A percentile compares a stretch with the other conserved stretches of the same genome.
Evolutionary conservation across 495 filamentous ascomycete genomes (phyloP).

Genomic region (Penicillium herquei): DNA sequence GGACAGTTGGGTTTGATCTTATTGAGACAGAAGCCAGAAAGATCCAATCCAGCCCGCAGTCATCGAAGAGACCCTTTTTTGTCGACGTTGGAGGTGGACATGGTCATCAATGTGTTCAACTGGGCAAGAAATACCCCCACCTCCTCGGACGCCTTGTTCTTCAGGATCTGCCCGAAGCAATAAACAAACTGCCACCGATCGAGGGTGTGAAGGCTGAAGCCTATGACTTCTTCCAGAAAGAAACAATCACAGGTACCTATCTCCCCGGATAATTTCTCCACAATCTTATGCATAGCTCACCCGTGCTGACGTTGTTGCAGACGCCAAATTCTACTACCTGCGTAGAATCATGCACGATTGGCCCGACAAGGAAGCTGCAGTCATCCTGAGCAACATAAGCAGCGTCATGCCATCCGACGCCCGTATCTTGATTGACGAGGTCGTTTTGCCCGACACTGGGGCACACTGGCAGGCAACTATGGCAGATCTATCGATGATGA

Average conservation of each 20-base stretch:
- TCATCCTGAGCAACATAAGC: slow-evolving; percentile 34
- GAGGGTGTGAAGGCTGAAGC: slow-evolving; percentile 45
- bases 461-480: slow-evolving; percentile 28
- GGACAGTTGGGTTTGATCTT: slow-evolving; percentile 31
- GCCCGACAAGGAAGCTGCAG: slow-evolving; percentile 25
- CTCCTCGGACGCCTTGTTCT: slow-evolving; percentile 47
- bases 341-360: slow-evolving; percentile 43
- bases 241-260: slow-evolving; percentile 42
- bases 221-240: slow-evolving; percentile 50
- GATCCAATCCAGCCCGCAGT: slow-evolving; percentile 3
- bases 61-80: slow-evolving; percentile 30
- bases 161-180: slow-evolving; percentile 49
- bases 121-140: slow-evolving; percentile 41
- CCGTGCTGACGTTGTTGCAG: slow-evolving; percentile 3
- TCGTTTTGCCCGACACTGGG: slow-evolving; percentile 33
- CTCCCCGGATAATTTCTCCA: too few species aligned
- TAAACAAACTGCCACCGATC: slow-evolving; percentile 34
- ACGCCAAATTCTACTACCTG: slow-evolving; percentile 43
- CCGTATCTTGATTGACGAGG: slow-evolving; percentile 40
- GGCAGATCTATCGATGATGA: slow-evolving; percentile 41
- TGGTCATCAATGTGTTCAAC: slow-evolving; percentile 50
- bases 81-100: slow-evolving; percentile 56
- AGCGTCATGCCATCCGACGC: slow-evolving; percentile 36
- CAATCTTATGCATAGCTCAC: background rate
- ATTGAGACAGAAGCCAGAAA: slow-evolving; percentile 17